These are phyloP conservation scores for Russula sp. DNA, from an alignment of 768 basidiomycete genomes.

Conservation along the genomic window DNA sequence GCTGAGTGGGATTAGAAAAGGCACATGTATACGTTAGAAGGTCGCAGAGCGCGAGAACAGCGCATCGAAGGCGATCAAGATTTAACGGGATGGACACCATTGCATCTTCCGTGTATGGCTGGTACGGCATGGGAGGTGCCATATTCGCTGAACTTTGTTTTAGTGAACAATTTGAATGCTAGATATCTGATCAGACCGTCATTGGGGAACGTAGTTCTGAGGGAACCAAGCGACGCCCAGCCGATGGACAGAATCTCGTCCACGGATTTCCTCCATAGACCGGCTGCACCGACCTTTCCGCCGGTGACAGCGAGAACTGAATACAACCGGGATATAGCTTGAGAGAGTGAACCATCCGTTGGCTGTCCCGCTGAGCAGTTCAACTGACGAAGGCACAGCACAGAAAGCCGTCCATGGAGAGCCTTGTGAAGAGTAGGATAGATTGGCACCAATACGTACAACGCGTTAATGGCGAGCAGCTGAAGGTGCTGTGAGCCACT, in stretches of 20 bases:
- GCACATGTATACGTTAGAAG: constrained; percentile 43
- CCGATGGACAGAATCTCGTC: constrained; percentile 62
- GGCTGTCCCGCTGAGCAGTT: constrained; percentile 44
- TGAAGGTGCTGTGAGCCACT: constrained; percentile 26
- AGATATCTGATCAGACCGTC: constrained; percentile 32
- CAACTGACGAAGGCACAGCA: constrained; percentile 48
- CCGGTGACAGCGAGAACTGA: constrained; percentile 60
- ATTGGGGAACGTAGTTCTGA: constrained; percentile 54
- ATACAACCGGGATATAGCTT: constrained; percentile 51
- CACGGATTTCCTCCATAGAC: constrained; percentile 66
- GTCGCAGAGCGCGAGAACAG: constrained; percentile 42
- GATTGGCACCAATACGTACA: constrained; percentile 48
- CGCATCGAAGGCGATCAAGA: constrained; percentile 53
- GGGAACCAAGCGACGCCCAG: constrained; percentile 50
- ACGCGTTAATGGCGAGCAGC: constrained; percentile 38
- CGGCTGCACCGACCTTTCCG: constrained; percentile 69
- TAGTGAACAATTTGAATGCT: not conserved
- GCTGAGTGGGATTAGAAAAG: not conserved
- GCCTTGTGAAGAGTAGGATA: constrained; percentile 65
- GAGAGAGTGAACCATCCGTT: constrained; percentile 33
- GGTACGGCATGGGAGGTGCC: constrained; percentile 18
- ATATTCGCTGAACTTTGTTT: constrained; percentile 13
- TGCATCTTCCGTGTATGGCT: constrained; percentile 37
- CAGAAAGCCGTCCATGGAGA: constrained; percentile 43
- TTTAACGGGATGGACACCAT: constrained; percentile 45